Percentiles rank a stretch among this genome's conserved stretches.
Conservation (phyloP, 1,139 yeast genomes). For the Protomyces arabidopsidicola region DNA sequence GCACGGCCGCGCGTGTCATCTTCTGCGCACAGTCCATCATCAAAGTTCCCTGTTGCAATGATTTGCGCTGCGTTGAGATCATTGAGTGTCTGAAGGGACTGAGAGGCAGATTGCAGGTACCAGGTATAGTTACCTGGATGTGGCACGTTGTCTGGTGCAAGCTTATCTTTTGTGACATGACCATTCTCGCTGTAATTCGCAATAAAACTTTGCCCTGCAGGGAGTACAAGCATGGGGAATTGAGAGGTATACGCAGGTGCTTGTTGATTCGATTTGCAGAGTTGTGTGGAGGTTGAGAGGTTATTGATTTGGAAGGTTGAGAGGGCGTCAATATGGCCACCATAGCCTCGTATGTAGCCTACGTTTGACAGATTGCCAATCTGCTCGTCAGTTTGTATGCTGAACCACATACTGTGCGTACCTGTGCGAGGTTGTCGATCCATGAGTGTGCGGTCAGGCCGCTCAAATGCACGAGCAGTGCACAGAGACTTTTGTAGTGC, state of each 20-base stretch:
- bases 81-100: constrained; percentile 27
- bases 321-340: constrained; percentile 19
- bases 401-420: neutral
- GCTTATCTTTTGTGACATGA: constrained; percentile 33
- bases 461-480: neutral
- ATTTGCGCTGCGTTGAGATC: constrained; percentile 26
- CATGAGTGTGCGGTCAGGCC: constrained; percentile 12
- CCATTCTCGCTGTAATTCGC: constrained; percentile 34
- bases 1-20: constrained; percentile 29
- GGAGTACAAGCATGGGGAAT: constrained; percentile 33
- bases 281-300: neutral
- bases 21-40: constrained; percentile 34
- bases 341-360: constrained; percentile 22
- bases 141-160: constrained; percentile 32
- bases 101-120: constrained; percentile 21
- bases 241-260: constrained; percentile 29
- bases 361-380: constrained; percentile 1
- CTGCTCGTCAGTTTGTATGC: neutral
- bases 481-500: neutral
- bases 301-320: constrained; percentile 3
- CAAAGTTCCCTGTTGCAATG: constrained; percentile 32
- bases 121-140: constrained; percentile 34
- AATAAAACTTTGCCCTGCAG: constrained; percentile 31
- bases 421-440: constrained; percentile 21
- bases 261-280: constrained; percentile 31